Conservation (phyloP, 371 early-diverging fungal species). For the Saksenaea vasiformis region DNA sequence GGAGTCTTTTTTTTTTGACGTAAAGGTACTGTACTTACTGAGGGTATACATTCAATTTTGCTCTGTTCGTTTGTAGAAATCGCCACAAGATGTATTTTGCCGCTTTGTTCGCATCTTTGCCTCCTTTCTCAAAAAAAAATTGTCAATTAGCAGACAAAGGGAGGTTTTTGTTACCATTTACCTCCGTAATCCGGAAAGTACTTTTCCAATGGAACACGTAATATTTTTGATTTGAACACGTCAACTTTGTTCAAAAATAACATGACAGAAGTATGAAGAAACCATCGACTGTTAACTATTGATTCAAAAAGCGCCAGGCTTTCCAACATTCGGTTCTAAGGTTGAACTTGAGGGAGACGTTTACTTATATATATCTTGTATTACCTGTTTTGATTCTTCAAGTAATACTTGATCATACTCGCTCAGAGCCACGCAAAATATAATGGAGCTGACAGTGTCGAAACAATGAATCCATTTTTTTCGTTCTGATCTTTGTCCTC, state of each 20-base stretch:
- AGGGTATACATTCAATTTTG: slow-evolving; percentile 72
- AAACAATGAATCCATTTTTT: slow-evolving; percentile 96
- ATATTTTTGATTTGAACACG: slow-evolving; percentile 63
- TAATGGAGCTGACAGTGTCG: slow-evolving; percentile 75
- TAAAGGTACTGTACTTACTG: slow-evolving; percentile 48
- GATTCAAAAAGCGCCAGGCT: slow-evolving; percentile 80
- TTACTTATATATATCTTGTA: neutral
- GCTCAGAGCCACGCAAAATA: slow-evolving; percentile 70
- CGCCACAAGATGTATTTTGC: slow-evolving; percentile 75
- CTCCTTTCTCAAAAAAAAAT: slow-evolving; percentile 38
- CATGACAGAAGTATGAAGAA: slow-evolving; percentile 68
- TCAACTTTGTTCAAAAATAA: slow-evolving; percentile 86
- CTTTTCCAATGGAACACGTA: slow-evolving; percentile 53
- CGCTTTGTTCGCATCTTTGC: slow-evolving; percentile 68
- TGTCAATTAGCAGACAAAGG: neutral
- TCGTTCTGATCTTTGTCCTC: slow-evolving; percentile 81
- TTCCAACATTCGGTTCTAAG: slow-evolving; percentile 80
- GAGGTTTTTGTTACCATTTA: slow-evolving; percentile 9
- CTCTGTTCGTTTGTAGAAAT: slow-evolving; percentile 70
- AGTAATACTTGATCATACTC: slow-evolving; percentile 80
- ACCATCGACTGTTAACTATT: slow-evolving; percentile 71
- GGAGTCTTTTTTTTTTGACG: neutral
- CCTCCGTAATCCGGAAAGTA: slow-evolving; percentile 68
- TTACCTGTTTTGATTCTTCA: slow-evolving; percentile 66
- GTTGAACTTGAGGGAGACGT: slow-evolving; percentile 17